Conservation (phyloP, 441 rosid genomes). For the Syzygium malaccense region DNA sequence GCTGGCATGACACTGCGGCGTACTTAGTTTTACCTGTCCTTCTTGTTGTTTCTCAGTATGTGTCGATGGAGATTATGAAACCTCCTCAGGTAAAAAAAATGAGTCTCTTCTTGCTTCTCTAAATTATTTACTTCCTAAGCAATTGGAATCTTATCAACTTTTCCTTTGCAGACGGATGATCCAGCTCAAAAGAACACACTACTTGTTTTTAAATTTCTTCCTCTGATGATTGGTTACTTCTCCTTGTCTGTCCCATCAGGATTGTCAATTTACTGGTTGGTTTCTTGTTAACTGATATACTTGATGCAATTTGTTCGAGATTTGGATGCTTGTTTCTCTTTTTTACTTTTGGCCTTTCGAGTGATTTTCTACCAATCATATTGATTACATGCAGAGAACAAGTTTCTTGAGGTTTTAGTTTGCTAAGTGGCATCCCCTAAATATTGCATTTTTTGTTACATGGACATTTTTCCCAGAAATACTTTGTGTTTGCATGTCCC, state of each 20-base stretch:
- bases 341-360: background rate
- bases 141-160: slow-evolving; percentile 7
- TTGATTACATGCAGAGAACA: background rate
- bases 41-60: slow-evolving; percentile 74
- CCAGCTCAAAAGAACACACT: slow-evolving; percentile 90
- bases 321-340: background rate
- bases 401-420: background rate
- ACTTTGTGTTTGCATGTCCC: background rate
- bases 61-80: slow-evolving; percentile 97
- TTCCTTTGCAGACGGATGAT: slow-evolving; percentile 71
- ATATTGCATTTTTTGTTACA: background rate
- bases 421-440: background rate
- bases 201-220: slow-evolving; percentile 89
- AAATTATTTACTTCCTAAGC: background rate
- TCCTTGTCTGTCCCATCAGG: slow-evolving; percentile 96
- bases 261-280: slow-evolving; percentile 91
- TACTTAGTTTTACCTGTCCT: slow-evolving; percentile 96
- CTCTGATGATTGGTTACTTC: slow-evolving; percentile 95
- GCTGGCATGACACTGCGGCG: slow-evolving; percentile 86
- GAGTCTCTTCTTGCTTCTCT: slow-evolving; percentile 6
- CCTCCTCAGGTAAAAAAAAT: slow-evolving; percentile 79
- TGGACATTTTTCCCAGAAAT: background rate
- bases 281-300: slow-evolving; percentile 9
- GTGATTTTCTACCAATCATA: background rate
- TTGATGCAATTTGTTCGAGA: background rate